These are phyloP conservation scores for Colletotrichum limetticola DNA, from an alignment of 2,329 filamentous ascomycete species.

Conservation along the genomic window DNA sequence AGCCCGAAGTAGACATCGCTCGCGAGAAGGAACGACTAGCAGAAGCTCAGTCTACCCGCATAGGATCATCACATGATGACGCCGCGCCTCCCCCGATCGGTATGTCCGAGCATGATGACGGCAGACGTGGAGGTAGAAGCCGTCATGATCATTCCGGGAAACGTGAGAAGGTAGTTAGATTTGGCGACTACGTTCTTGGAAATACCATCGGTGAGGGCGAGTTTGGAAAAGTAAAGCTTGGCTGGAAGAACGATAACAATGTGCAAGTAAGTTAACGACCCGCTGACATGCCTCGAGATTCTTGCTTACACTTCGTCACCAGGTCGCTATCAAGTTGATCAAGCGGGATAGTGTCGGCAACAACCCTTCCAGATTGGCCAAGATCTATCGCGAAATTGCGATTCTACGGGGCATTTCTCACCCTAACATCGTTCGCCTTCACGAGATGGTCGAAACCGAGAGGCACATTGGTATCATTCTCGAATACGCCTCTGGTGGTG, in stretches of 20 bases:
- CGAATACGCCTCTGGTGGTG: constrained; percentile 96
- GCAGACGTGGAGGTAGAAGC: constrained; percentile 62
- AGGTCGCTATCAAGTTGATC: constrained; percentile 98
- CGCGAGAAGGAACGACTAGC: constrained; percentile 77
- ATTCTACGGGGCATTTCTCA: constrained; percentile 90
- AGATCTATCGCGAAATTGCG: constrained; percentile 96
- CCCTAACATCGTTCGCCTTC: constrained; percentile 94
- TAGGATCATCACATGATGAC: constrained; percentile 51
- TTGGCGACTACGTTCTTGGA: constrained; percentile 94
- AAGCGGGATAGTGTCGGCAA: constrained; percentile 88
- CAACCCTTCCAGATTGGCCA: constrained; percentile 89
- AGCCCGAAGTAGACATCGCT: constrained; percentile 78
- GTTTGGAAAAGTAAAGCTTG: constrained; percentile 96
- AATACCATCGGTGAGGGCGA: constrained; percentile 98
- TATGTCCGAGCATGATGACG: constrained; percentile 56
- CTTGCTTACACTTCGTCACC: constrained; percentile 36
- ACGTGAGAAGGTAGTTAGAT: constrained; percentile 78
- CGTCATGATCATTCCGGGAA: constrained; percentile 68
- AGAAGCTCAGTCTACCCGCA: constrained; percentile 62
- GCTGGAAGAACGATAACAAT: constrained; percentile 35
- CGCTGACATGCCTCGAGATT: background rate
- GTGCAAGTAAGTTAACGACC: constrained; percentile 52
- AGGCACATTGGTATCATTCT: constrained; percentile 97
- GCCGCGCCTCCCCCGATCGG: constrained; percentile 57
- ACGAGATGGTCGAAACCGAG: constrained; percentile 99